These are phyloP conservation scores for Epicoccum nigrum DNA, from an alignment of 2,329 filamentous ascomycete species.

Conservation along the genomic window DNA sequence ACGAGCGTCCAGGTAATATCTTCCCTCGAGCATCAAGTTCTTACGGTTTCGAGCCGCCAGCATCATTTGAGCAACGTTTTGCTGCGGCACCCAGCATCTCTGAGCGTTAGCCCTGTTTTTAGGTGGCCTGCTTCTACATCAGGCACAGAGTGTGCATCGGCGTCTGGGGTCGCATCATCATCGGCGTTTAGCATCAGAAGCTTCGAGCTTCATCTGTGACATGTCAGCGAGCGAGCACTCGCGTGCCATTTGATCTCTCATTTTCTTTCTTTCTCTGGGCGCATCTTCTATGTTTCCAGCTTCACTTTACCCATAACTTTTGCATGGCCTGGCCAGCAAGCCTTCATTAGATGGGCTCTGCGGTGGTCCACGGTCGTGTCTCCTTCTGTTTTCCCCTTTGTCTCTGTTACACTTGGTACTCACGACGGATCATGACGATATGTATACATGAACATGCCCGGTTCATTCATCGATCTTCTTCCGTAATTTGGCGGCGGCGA, in stretches of 20 bases:
- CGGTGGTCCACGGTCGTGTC: slow-evolving; percentile 2
- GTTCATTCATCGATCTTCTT: slow-evolving; percentile 29
- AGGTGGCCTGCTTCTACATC: slow-evolving; percentile 26
- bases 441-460: slow-evolving; percentile 29
- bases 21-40: slow-evolving; percentile 53
- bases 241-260: slow-evolving; percentile 27
- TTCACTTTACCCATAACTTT: slow-evolving; percentile 24
- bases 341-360: slow-evolving; percentile 15
- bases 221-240: slow-evolving; percentile 29
- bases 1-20: slow-evolving; percentile 51
- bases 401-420: slow-evolving; percentile 23
- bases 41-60: slow-evolving; percentile 45
- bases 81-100: slow-evolving; percentile 37
- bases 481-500: slow-evolving; percentile 29
- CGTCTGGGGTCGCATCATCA: slow-evolving; percentile 40
- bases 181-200: slow-evolving; percentile 41
- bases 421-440: slow-evolving; percentile 36
- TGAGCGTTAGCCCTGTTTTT: slow-evolving; percentile 30
- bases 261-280: slow-evolving; percentile 28
- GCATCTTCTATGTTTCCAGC: slow-evolving; percentile 43
- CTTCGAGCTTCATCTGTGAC: slow-evolving; percentile 27
- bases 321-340: slow-evolving; percentile 21
- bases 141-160: slow-evolving; percentile 30
- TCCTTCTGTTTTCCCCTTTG: slow-evolving; percentile 18
- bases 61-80: slow-evolving; percentile 50